These are phyloP conservation scores for Rhododendron mucronatum DNA, from an alignment of 148 eudicot species.

Conservation along the genomic window DNA sequence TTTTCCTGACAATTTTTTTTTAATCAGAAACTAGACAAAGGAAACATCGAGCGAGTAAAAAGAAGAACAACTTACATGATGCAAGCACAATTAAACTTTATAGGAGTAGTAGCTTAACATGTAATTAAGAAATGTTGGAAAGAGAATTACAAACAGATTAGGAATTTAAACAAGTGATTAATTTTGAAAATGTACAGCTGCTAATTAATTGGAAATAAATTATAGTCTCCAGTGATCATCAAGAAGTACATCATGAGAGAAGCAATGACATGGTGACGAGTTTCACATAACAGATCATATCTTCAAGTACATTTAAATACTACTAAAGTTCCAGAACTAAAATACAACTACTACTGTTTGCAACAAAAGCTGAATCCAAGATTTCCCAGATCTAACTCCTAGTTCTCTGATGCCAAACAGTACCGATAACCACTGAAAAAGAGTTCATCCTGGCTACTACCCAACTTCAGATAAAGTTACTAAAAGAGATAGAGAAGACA, in stretches of 20 bases:
- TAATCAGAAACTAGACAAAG: too few species aligned
- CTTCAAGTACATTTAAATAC: background rate
- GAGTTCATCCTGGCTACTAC: background rate
- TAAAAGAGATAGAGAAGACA: background rate
- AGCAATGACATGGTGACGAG: background rate
- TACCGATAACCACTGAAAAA: background rate
- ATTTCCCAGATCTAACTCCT: background rate
- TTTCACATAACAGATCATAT: background rate
- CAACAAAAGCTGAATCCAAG: background rate
- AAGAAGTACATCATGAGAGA: background rate
- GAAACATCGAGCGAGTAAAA: too few species aligned
- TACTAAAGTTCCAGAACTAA: background rate
- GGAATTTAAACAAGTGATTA: background rate
- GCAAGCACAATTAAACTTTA: background rate
- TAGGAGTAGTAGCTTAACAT: background rate
- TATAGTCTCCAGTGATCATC: background rate
- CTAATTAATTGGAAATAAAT: background rate
- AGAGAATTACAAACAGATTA: background rate
- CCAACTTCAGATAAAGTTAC: background rate
- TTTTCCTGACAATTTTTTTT: too few species aligned
- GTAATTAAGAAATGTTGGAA: background rate
- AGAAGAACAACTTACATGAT: too few species aligned
- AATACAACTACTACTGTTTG: background rate
- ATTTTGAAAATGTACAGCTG: background rate
- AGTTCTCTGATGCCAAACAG: slow-evolving; percentile 2